These are phyloP conservation scores for Quercus rubra DNA, from an alignment of 306 rosid species.

Conservation along the genomic window DNA sequence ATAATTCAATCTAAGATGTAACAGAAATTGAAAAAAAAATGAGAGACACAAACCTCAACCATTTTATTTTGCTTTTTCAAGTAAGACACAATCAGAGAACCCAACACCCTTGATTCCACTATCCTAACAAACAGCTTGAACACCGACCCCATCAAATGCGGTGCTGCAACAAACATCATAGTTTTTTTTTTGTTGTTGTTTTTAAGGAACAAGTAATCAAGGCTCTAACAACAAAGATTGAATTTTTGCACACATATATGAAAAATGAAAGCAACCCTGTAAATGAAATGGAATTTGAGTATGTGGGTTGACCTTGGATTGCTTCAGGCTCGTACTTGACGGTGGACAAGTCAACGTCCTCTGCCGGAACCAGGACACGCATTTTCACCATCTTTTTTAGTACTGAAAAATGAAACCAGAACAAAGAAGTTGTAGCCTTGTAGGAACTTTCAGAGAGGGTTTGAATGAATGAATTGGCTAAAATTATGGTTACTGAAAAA, in stretches of 20 bases:
- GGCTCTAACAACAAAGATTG: constrained; percentile 1
- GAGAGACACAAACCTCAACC: constrained; percentile 44
- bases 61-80: constrained; percentile 72
- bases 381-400: constrained; percentile 57
- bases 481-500: too few species aligned
- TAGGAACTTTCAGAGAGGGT: neutral
- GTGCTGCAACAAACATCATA: constrained; percentile 53
- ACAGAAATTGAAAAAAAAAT: neutral
- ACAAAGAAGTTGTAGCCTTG: neutral
- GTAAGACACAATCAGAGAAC: constrained; percentile 42
- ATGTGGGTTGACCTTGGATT: constrained; percentile 43
- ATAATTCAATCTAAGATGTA: neutral
- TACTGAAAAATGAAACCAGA: neutral
- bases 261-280: neutral
- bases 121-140: constrained; percentile 65
- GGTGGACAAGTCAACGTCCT: constrained; percentile 60
- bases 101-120: constrained; percentile 58
- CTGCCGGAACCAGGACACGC: constrained; percentile 58
- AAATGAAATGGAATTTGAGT: neutral
- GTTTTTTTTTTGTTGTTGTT: too few species aligned
- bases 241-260: neutral
- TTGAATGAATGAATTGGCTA: neutral
- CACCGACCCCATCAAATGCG: constrained; percentile 74
- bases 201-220: neutral
- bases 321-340: constrained; percentile 50